Conservation (phyloP, 805 yeast genomes). For the Ogataea nitratoaversa region DNA sequence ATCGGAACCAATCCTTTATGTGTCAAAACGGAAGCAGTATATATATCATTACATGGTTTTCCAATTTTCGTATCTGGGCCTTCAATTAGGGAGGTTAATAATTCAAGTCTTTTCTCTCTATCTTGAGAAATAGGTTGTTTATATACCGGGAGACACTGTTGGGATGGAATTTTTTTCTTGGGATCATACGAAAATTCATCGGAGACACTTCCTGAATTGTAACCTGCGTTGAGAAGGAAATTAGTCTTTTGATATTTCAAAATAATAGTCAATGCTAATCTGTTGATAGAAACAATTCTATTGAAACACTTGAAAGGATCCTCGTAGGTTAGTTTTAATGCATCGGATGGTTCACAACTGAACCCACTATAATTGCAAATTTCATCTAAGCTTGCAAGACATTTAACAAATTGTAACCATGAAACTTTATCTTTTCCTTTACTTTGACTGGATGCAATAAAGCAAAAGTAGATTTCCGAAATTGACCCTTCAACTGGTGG, state of each 20-base stretch:
- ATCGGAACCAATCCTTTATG: conserved; percentile 20
- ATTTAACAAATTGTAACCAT: conserved; percentile 30
- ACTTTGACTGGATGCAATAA: conserved; percentile 26
- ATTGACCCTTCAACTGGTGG: conserved; percentile 30
- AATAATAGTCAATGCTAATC: conserved; percentile 24
- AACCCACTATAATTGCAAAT: conserved; percentile 20
- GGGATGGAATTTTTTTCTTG: background rate
- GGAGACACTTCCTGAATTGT: background rate
- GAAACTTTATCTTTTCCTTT: conserved; percentile 32
- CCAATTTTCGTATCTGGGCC: conserved; percentile 12
- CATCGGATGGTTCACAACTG: conserved; percentile 22
- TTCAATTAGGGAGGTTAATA: conserved; percentile 21
- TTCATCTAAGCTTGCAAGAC: conserved; percentile 20
- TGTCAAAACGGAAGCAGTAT: conserved; percentile 15
- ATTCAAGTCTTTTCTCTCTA: conserved; percentile 14
- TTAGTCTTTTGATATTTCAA: conserved; percentile 13
- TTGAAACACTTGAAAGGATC: conserved; percentile 28
- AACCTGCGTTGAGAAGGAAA: background rate
- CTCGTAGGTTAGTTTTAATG: conserved; percentile 19
- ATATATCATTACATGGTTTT: conserved; percentile 18
- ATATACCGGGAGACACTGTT: conserved; percentile 1
- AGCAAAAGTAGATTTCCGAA: conserved; percentile 29
- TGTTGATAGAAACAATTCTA: conserved; percentile 22
- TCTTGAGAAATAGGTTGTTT: conserved; percentile 15
- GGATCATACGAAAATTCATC: background rate